Evolutionary conservation across 1,284 basidiomycete species (phyloP).

Genomic region (Schizophyllum commune): DNA sequence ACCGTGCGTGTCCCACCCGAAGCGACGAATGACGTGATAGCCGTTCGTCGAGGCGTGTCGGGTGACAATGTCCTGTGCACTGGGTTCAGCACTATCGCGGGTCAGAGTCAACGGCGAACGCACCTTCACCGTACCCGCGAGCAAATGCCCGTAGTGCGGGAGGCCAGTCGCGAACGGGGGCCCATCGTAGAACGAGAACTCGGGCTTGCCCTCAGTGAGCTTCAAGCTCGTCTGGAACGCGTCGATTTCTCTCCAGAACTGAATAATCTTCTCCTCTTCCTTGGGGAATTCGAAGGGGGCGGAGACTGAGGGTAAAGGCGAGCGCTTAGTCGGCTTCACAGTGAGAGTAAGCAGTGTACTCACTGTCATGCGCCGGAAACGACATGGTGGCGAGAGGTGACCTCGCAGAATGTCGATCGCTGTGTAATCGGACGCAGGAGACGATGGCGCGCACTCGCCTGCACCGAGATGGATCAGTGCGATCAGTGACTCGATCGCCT

Average conservation of each 20-base stretch:
- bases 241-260: slow-evolving; percentile 95
- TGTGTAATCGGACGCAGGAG: background rate
- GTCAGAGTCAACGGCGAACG: slow-evolving; percentile 12
- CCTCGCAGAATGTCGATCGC: background rate
- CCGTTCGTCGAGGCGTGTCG: slow-evolving; percentile 93
- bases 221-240: slow-evolving; percentile 94
- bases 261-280: slow-evolving; percentile 90
- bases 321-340: slow-evolving; percentile 4
- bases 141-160: slow-evolving; percentile 92
- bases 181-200: slow-evolving; percentile 96
- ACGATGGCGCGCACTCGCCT: background rate
- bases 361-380: slow-evolving; percentile 67
- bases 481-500: background rate
- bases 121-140: slow-evolving; percentile 95
- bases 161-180: slow-evolving; percentile 97
- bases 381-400: slow-evolving; percentile 36
- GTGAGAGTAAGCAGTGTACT: slow-evolving; percentile 22
- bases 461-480: background rate
- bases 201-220: slow-evolving; percentile 83
- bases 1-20: slow-evolving; percentile 99
- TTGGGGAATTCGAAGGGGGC: slow-evolving; percentile 82
- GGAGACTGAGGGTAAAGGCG: slow-evolving; percentile 38
- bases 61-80: slow-evolving; percentile 84
- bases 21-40: slow-evolving; percentile 89
- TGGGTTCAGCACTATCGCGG: background rate